A percentile compares a stretch with the other conserved stretches of the same genome.
Conservation (phyloP, 2,329 filamentous ascomycete genomes). For the Aschersonia sp. region DNA sequence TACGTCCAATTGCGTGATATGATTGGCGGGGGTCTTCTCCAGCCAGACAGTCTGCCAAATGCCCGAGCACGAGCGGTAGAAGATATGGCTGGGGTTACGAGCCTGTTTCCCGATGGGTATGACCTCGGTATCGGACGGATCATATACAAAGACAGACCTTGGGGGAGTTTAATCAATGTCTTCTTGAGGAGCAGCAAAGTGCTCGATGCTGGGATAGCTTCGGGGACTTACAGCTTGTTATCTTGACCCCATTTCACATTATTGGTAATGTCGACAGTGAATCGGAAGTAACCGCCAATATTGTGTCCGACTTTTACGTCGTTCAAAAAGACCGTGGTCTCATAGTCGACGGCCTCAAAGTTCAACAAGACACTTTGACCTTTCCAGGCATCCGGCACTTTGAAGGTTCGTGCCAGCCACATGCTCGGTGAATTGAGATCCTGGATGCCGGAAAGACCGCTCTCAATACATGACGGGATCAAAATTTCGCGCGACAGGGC, state of each 20-base stretch:
- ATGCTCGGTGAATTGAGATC: constrained; percentile 24
- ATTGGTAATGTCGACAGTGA: constrained; percentile 43
- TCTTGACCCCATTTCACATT: constrained; percentile 21
- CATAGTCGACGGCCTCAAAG: constrained; percentile 45
- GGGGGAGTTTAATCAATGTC: no score
- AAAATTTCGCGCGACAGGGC: constrained; percentile 23
- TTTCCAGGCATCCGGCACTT: constrained; percentile 31
- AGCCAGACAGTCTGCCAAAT: constrained; percentile 67
- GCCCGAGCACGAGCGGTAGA: constrained; percentile 57
- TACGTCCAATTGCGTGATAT: constrained; percentile 45
- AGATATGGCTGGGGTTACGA: constrained; percentile 43
- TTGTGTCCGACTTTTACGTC: constrained; percentile 35
- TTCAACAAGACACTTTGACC: constrained; percentile 32
- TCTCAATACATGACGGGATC: constrained; percentile 28
- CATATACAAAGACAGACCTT: constrained; percentile 49
- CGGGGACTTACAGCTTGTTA: constrained; percentile 36
- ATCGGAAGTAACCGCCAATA: constrained; percentile 47
- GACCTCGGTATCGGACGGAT: constrained; percentile 47
- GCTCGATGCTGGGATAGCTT: no score
- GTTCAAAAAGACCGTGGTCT: constrained; percentile 44
- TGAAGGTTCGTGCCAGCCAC: constrained; percentile 37
- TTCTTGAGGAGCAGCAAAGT: no score
- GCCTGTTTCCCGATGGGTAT: constrained; percentile 56
- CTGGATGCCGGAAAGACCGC: constrained; percentile 34
- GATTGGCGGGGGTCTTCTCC: constrained; percentile 40